Base-by-base conservation (phyloP, 768 basidiomycete species). In the Lentinula edodes region DNA sequence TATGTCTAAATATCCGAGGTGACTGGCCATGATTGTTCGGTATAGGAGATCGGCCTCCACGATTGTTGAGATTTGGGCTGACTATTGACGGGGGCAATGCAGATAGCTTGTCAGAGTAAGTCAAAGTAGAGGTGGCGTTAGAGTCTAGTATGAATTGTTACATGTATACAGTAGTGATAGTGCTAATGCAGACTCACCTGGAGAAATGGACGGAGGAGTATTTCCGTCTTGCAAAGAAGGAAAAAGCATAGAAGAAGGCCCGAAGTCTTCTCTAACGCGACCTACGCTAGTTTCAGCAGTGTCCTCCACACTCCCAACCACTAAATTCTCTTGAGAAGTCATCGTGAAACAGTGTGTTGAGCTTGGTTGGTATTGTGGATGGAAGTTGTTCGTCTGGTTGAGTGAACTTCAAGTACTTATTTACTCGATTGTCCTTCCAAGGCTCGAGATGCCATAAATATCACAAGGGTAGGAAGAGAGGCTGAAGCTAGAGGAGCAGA, bases 51-150 rank as follows among this genome's bases (percentile, higher is more conserved):
- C 59, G 46, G 15, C 28, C 38, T 28, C 36, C 16, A 38, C 41
- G 48, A 41, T 60, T 28, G 28, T 28, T 72, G 0, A 77, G 75
- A 28, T 78, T 68, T 32, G 75, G 71, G 35, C 76, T 68, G 52
- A 68, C 41, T 41, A 67, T 57, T 1, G 72, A 67, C 18, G 67
- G 60, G 12, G 76, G 77, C 9, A 80, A 69, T 16, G 75, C 77
- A n/a, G 77, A 75, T 16, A 80, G 71, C 58, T 80, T 80, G 65
- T 80, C 77, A 9, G 78, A 80, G 18, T 72, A 75, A 5, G 78
- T 79, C 3, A 81, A 79, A 55, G 73, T 76, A 23, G 46, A 20
- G 1, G 78, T 74, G 18, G 64, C 63, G 28, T 74, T 72, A 2
- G 76, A 74, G 10, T 65, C 71, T 68, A 42, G 5, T 6, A 54